phyloP scores from a whole-genome alignment of 805 yeast species.

The Starmerella gropengiesseri region DNA sequence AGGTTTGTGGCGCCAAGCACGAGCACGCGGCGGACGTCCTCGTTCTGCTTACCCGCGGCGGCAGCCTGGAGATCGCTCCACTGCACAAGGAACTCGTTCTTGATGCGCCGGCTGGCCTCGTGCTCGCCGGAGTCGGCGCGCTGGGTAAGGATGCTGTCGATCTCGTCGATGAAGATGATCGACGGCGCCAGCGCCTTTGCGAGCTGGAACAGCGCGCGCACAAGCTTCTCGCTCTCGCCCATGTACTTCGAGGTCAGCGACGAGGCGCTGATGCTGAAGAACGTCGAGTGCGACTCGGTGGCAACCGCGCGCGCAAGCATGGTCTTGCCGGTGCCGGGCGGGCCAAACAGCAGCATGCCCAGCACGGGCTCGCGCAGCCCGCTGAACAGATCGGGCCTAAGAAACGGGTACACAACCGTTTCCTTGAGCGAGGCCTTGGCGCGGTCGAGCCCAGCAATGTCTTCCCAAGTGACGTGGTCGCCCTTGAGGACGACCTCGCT shows the following conservation, averaged over 20 bases:
- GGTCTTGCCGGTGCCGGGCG: slow-evolving; percentile 98
- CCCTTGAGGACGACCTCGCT: slow-evolving; percentile 83
- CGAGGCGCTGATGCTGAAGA: slow-evolving; percentile 83
- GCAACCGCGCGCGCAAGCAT: slow-evolving; percentile 97
- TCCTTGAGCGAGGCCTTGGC: slow-evolving; percentile 86
- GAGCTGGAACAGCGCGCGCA: slow-evolving; percentile 72
- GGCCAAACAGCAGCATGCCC: slow-evolving; percentile 94
- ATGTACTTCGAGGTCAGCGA: slow-evolving; percentile 69
- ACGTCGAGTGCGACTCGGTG: slow-evolving; percentile 84
- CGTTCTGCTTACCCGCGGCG: slow-evolving; percentile 59
- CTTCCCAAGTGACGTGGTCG: slow-evolving; percentile 89
- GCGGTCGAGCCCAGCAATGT: slow-evolving; percentile 81
- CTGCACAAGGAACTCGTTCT: slow-evolving; percentile 85
- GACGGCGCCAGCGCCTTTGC: slow-evolving; percentile 84
- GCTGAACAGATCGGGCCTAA: slow-evolving; percentile 82
- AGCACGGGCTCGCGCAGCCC: slow-evolving; percentile 90
- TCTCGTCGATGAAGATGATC: slow-evolving; percentile 90
- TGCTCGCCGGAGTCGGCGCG: slow-evolving; percentile 69
- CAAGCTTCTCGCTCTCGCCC: slow-evolving; percentile 91
- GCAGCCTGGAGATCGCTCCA: slow-evolving; percentile 91
- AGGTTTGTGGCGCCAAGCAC: slow-evolving; percentile 90
- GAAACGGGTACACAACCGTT: slow-evolving; percentile 89
- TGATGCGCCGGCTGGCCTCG: slow-evolving; percentile 80
- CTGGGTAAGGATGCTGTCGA: slow-evolving; percentile 77
- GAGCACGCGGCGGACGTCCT: slow-evolving; percentile 55